These are phyloP conservation scores for Zygosaccharomyces sapae DNA, from an alignment of 1,139 yeast species.

Conservation along the genomic window DNA sequence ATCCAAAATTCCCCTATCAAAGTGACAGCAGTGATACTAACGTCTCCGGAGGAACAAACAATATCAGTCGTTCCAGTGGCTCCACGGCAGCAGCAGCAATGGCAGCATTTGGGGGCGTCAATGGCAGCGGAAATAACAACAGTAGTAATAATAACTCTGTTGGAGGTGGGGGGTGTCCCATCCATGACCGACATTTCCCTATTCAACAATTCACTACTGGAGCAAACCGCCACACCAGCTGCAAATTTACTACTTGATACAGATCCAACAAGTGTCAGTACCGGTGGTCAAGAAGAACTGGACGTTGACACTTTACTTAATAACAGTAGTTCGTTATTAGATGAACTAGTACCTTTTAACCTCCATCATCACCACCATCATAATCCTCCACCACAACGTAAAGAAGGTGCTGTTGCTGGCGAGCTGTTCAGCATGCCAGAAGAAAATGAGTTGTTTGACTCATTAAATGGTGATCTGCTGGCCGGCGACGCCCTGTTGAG, in stretches of 20 bases:
- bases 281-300: conserved; percentile 3
- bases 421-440: conserved; percentile 6
- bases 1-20: neutral
- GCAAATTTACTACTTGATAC: conserved; percentile 5
- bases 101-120: neutral
- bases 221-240: conserved; percentile 10
- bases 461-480: conserved; percentile 4
- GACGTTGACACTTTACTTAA: conserved; percentile 4
- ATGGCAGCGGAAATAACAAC: neutral
- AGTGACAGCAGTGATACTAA: neutral
- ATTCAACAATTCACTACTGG: conserved; percentile 15
- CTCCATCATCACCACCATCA: conserved; percentile 2
- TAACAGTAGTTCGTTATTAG: conserved; percentile 4
- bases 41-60: too few species aligned
- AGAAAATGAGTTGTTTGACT: conserved; percentile 4
- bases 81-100: neutral
- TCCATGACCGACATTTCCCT: conserved; percentile 15
- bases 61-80: too few species aligned
- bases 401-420: neutral
- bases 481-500: conserved; percentile 6
- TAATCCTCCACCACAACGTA: neutral
- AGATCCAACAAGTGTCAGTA: conserved; percentile 7
- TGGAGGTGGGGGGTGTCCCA: too few species aligned
- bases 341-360: conserved; percentile 6
- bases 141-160: too few species aligned